Evolutionary conservation across 2,329 filamentous ascomycete species (phyloP), one percentile per base, ranked within the genome.

Genomic region (Colletotrichum sp.): DNA sequence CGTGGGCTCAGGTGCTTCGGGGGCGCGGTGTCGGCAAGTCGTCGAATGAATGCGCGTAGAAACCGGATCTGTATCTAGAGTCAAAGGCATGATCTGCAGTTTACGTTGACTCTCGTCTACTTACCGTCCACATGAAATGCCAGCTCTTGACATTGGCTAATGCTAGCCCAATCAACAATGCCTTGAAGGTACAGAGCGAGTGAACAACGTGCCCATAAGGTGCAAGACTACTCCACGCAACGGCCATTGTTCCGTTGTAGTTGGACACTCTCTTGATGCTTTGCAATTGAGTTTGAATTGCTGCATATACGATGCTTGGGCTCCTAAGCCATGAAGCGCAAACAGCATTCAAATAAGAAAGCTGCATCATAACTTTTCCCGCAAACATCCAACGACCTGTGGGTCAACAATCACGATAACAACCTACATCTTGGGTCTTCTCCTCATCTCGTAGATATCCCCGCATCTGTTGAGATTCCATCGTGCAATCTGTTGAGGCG

Each of bases 41-140:
- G 83, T 24, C 83, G 81, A 72, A 83, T 60, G 76, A 85, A 82
- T 75, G 82, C 76, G 69, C 80, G 79, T 73, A 84, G 83, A 60
- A 86, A 76, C 30, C 84, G 82, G 67, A 80, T 77, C 81, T 84
- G 48, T 21, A 18, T 15, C 55, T 4, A 7, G 15, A 13, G n/a
- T 30, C 8, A 21, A 8, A 13, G 18, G 5, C 15, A 21, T 39
- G n/a, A 65, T 30, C 7, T 7, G 0, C 6, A 13, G 9, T 61
- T n/a, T 21, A 2, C 10, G 16, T n/a, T 10, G 9, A 9, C 7
- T 60, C 15, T 24, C 12, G n/a, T 28, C 5, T 6, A 73, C 64
- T 6, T 55, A 70, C 70, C 26, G 67, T 65, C 70, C 74, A 76
- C 32, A 69, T 52, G 21, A 76, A 55, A 36, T 69, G 60, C 59